A percentile compares a stretch with the other conserved stretches of the same genome.
These are phyloP conservation scores for Colletotrichum somersetense DNA, from an alignment of 2,329 filamentous ascomycete genomes.

Conservation along the genomic window DNA sequence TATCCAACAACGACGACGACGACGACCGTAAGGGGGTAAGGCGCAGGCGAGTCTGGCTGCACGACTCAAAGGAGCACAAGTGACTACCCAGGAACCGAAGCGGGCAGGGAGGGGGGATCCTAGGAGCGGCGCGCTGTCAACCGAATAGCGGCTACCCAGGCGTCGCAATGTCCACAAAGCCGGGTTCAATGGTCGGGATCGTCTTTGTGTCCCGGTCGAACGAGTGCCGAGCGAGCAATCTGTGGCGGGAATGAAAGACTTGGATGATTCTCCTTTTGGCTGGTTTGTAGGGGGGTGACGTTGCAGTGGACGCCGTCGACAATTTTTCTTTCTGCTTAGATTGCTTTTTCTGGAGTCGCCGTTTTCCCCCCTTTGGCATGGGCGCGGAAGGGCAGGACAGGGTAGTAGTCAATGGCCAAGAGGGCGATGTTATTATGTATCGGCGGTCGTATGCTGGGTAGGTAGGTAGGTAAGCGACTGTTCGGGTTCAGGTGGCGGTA, in stretches of 20 bases:
- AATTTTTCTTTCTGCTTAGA: conserved; percentile 6
- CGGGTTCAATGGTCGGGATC: conserved; percentile 15
- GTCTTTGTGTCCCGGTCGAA: conserved; percentile 22
- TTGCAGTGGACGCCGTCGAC: conserved; percentile 11
- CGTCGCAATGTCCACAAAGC: conserved; percentile 41
- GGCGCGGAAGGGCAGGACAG: conserved; percentile 25
- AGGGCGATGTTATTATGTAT: conserved; percentile 27
- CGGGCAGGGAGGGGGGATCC: neutral
- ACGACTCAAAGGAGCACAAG: neutral
- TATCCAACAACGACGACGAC: conserved; percentile 6
- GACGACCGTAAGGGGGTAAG: neutral
- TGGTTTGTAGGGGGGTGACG: conserved; percentile 21
- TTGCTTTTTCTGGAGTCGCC: conserved; percentile 23
- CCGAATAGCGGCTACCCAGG: conserved; percentile 14
- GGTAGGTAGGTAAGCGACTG: neutral
- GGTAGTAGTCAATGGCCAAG: conserved; percentile 18
- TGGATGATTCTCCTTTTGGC: conserved; percentile 10
- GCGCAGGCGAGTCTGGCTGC: too few relatives aligned
- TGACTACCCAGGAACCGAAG: neutral
- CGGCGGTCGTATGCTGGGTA: neutral
- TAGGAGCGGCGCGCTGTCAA: neutral
- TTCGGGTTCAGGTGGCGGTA: neutral
- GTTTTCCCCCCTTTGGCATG: conserved; percentile 25
- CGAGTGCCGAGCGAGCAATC: conserved; percentile 34
- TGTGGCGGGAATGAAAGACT: conserved; percentile 27